phyloP scores from a whole-genome alignment of 768 basidiomycete genomes.

The Galerina sulciceps region DNA sequence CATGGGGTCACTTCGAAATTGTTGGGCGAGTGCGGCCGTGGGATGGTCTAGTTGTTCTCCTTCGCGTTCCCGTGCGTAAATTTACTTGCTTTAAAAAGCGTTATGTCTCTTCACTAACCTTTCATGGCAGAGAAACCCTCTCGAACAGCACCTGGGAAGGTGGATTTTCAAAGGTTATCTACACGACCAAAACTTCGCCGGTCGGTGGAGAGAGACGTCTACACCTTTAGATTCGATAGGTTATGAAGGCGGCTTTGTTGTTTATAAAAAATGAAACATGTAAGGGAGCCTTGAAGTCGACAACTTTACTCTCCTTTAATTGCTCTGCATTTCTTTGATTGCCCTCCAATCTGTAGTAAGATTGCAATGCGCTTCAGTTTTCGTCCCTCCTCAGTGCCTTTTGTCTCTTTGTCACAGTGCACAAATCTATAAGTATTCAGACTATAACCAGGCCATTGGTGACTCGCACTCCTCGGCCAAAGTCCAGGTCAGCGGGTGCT shows the following conservation, averaged over 20 bases:
- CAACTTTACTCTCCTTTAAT: no score
- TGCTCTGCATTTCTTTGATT: not conserved
- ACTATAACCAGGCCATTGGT: not conserved
- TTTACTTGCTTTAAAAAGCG: no score
- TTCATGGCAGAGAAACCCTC: slow-evolving; percentile 35
- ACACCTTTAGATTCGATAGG: slow-evolving; percentile 43
- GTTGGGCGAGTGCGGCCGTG: slow-evolving; percentile 54
- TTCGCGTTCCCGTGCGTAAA: slow-evolving; percentile 46
- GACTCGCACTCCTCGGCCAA: not conserved
- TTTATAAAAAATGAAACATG: slow-evolving; percentile 34
- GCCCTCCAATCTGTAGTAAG: no score
- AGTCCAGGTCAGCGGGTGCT: not conserved
- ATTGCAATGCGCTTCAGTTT: not conserved
- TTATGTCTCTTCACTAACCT: not conserved
- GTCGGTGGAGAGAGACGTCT: slow-evolving; percentile 56
- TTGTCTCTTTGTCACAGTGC: not conserved
- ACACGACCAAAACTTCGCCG: slow-evolving; percentile 52
- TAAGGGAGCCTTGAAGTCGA: not conserved
- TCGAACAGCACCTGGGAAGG: slow-evolving; percentile 34
- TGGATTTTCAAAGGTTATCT: slow-evolving; percentile 61
- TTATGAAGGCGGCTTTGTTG: slow-evolving; percentile 54
- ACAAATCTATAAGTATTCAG: slow-evolving; percentile 6
- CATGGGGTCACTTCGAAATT: slow-evolving; percentile 52
- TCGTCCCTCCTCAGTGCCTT: not conserved
- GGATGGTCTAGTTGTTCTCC: slow-evolving; percentile 53